Base-by-base conservation (phyloP, 2,329 filamentous ascomycete genomes). In the Bipolaris victoriae region DNA sequence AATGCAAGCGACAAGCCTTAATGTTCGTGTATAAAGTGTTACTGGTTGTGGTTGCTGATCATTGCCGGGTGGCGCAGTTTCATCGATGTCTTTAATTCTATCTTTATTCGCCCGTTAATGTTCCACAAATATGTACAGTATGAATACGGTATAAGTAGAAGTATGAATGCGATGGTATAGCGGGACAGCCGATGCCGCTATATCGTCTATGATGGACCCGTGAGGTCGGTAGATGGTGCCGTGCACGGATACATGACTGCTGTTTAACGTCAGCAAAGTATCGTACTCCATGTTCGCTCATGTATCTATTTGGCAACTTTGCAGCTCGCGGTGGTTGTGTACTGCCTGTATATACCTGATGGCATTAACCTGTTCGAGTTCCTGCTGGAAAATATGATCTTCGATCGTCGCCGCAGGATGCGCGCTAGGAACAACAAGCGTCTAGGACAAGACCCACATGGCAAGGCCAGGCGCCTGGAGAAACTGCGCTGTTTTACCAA, bases 361-460 rank as follows among this genome's bases (percentile, higher is more conserved):
- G n/a, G 26, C 7, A 33, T 45, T n/a, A 16, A 33, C 3, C 15
- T 11, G 3, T 31, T 33, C n/a, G 9, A 31, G n/a, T 26, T 16
- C 16, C n/a, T 24, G 31, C 18, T 53, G 7, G 39, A 16, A n/a
- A 13, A 31, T 45, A 16, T 24, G 24, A 31, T 45, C 33, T 18
- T 9, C 46, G 35, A 49, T 31, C 9, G 9, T 43, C 37, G 36
- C 20, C 37, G 15, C 15, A 22, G 20, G 20, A 48, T 37, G 43
- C 16, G 31, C 49, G 55, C 55, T 49, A 57, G 26, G 37, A 40
- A 4, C 44, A 44, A 37, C 39, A 20, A 41, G 53, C 24, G 48
- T 9, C 41, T 20, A 37, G 37, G 41, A 50, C 43, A 31, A 22
- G 55, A 57, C 52, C 49, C 55, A 57, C 55, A 39, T 20, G 24